These are phyloP conservation scores for Leccinum pseudoinsigne DNA, from an alignment of 1,284 basidiomycete species.

Conservation along the genomic window DNA sequence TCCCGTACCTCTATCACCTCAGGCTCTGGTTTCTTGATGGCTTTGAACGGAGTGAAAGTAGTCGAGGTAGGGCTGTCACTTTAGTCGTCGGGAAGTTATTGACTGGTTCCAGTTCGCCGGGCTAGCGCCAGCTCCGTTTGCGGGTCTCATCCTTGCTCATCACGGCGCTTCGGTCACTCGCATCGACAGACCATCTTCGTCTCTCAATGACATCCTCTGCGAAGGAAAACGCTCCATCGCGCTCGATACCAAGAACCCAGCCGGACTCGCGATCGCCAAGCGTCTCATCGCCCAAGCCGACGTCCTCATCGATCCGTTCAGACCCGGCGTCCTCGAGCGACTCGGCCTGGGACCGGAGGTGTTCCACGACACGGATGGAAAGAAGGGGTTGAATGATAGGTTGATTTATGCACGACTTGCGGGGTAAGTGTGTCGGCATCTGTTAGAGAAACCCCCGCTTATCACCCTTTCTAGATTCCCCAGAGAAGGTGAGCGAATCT, in stretches of 20 bases:
- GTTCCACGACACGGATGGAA: constrained; percentile 50
- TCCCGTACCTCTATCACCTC: not conserved
- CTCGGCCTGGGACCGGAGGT: constrained; percentile 77
- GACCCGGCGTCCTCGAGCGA: constrained; percentile 81
- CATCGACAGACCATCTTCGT: constrained; percentile 58
- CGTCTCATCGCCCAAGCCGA: constrained; percentile 68
- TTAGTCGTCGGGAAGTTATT: not conserved
- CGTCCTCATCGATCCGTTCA: constrained; percentile 81
- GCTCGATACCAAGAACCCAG: constrained; percentile 61
- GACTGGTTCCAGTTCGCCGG: constrained; percentile 67
- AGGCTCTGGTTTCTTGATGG: constrained; percentile 35
- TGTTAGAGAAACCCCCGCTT: not conserved
- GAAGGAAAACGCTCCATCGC: constrained; percentile 75
- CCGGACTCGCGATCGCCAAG: constrained; percentile 59
- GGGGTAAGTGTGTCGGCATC: constrained; percentile 46
- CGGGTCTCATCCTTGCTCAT: constrained; percentile 80
- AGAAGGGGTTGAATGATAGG: constrained; percentile 54
- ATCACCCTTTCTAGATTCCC: constrained; percentile 47
- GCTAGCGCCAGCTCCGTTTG: constrained; percentile 81
- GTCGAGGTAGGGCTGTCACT: constrained; percentile 45
- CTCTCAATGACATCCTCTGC: constrained; percentile 54
- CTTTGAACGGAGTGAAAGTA: constrained; percentile 54
- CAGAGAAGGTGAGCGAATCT: constrained; percentile 45
- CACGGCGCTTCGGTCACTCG: constrained; percentile 80
- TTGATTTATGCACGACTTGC: constrained; percentile 67